Conservation (phyloP, 306 rosid species). For the Dalbergia cochinchinensis region DNA sequence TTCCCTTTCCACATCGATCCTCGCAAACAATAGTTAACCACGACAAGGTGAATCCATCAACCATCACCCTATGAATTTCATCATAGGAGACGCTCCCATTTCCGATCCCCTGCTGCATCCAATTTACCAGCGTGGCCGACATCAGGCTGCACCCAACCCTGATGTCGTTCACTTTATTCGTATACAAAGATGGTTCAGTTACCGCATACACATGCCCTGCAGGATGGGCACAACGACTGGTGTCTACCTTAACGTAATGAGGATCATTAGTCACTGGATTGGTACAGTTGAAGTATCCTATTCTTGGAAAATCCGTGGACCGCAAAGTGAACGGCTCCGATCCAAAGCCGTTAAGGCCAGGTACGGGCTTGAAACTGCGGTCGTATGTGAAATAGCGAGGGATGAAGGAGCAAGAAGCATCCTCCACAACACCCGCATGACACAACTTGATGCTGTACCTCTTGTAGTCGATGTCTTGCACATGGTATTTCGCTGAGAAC, state of each 20-base stretch:
- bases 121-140: slow-evolving; percentile 26
- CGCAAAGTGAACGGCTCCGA: slow-evolving; percentile 33
- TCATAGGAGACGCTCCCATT: background rate
- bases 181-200: background rate
- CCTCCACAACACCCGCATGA: slow-evolving; percentile 36
- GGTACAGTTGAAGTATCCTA: slow-evolving; percentile 40
- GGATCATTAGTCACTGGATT: slow-evolving; percentile 14
- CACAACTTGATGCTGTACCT: background rate
- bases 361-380: background rate
- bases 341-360: slow-evolving; percentile 25
- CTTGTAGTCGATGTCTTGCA: slow-evolving; percentile 30
- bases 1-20: slow-evolving; percentile 23
- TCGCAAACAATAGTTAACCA: slow-evolving; percentile 44
- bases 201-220: slow-evolving; percentile 33
- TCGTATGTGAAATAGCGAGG: slow-evolving; percentile 37
- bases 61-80: slow-evolving; percentile 6
- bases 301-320: background rate
- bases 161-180: slow-evolving; percentile 1
- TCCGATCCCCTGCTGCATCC: background rate
- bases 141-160: slow-evolving; percentile 40
- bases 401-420: slow-evolving; percentile 29
- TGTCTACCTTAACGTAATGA: slow-evolving; percentile 25
- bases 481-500: slow-evolving; percentile 19
- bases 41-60: slow-evolving; percentile 24
- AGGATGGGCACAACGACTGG: background rate